A percentile compares a stretch with the other conserved stretches of the same genome.
phyloP scores from a whole-genome alignment of 768 basidiomycete species.

The Collybia nuda region DNA sequence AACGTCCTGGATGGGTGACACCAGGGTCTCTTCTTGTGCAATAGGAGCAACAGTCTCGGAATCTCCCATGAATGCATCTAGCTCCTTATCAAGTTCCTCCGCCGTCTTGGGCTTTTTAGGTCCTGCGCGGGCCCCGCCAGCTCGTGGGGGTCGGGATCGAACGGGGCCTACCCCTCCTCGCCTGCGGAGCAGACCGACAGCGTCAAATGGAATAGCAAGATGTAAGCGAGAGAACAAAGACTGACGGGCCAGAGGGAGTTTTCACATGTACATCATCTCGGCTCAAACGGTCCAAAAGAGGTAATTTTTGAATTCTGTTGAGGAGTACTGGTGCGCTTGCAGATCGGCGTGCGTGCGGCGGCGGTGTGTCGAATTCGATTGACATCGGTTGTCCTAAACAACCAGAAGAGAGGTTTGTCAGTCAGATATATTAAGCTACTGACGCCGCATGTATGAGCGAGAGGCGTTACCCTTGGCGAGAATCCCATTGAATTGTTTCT shows the following conservation, averaged over 20 bases:
- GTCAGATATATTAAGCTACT: neutral
- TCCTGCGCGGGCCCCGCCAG: conserved; percentile 19
- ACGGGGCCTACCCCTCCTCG: conserved; percentile 44
- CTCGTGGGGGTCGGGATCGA: conserved; percentile 41
- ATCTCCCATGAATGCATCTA: conserved; percentile 85
- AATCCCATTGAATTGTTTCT: conserved; percentile 83
- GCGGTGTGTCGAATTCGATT: conserved; percentile 57
- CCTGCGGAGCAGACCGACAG: conserved; percentile 13
- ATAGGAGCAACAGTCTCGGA: conserved; percentile 27
- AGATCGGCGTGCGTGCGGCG: conserved; percentile 47
- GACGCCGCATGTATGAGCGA: conserved; percentile 1
- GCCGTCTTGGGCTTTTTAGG: conserved; percentile 67
- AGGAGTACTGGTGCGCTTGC: conserved; percentile 63
- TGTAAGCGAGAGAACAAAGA: conserved; percentile 7
- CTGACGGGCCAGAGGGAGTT: conserved; percentile 36
- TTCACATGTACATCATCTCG: conserved; percentile 40
- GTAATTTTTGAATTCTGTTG: conserved; percentile 73
- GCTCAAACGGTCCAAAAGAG: conserved; percentile 65
- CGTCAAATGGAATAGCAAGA: neutral
- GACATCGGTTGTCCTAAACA: conserved; percentile 75
- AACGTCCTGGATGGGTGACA: conserved; percentile 39
- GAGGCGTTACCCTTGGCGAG: conserved; percentile 74
- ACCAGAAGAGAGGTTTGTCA: conserved; percentile 4
- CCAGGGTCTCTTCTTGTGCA: conserved; percentile 13
- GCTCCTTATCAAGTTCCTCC: conserved; percentile 83